Conservation (phyloP, 805 yeast species). For the Lachancea dasiensis region DNA sequence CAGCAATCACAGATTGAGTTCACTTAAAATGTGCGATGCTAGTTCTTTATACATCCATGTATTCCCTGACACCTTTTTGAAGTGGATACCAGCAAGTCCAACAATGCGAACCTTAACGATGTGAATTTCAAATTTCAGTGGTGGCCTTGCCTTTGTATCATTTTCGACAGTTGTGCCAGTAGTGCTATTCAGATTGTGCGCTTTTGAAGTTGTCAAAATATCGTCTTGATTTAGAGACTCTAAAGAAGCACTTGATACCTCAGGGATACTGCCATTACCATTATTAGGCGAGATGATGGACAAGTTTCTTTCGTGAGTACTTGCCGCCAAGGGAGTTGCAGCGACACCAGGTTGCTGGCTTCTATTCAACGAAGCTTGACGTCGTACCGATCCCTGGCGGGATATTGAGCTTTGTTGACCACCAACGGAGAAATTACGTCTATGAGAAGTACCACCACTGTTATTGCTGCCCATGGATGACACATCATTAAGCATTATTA, state of each 20-base stretch:
- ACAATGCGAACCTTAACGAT: slow-evolving; percentile 88
- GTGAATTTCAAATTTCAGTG: slow-evolving; percentile 83
- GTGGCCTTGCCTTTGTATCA: slow-evolving; percentile 39
- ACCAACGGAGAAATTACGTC: slow-evolving; percentile 17
- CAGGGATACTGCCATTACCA: slow-evolving; percentile 21
- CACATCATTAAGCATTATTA: slow-evolving; percentile 10
- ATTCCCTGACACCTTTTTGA: slow-evolving; percentile 87
- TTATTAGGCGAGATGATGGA: slow-evolving; percentile 28
- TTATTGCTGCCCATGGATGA: slow-evolving; percentile 10
- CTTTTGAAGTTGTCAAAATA: slow-evolving; percentile 44
- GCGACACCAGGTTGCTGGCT: slow-evolving; percentile 39
- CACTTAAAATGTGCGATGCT: slow-evolving; percentile 76
- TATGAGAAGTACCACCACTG: slow-evolving; percentile 15
- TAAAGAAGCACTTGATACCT: slow-evolving; percentile 31
- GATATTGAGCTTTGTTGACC: slow-evolving; percentile 11
- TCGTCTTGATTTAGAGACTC: slow-evolving; percentile 34
- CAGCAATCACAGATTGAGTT: slow-evolving; percentile 49
- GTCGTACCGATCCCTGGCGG: slow-evolving; percentile 36
- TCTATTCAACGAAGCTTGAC: slow-evolving; percentile 25
- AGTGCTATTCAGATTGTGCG: slow-evolving; percentile 58
- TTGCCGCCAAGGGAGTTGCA: slow-evolving; percentile 48
- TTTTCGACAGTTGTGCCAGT: slow-evolving; percentile 25
- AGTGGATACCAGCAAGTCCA: slow-evolving; percentile 88
- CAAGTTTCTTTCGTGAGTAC: slow-evolving; percentile 24
- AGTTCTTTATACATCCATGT: slow-evolving; percentile 92